These are phyloP conservation scores for Serendipita sp. DNA, from an alignment of 768 basidiomycete genomes.

Conservation along the genomic window DNA sequence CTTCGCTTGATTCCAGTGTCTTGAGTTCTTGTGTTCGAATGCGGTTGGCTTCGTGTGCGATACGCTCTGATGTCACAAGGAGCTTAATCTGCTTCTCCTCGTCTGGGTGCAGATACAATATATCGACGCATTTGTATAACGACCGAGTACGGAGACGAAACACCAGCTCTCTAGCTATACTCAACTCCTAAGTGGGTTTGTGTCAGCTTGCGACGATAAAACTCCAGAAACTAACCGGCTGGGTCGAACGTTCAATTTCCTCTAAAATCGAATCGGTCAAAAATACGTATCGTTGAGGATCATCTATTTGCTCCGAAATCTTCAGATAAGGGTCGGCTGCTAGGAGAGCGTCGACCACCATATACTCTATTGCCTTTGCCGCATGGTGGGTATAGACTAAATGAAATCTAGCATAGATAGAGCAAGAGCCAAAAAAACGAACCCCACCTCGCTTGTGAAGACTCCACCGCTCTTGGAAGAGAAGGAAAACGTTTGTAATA, in stretches of 20 bases:
- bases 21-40: conserved; percentile 9
- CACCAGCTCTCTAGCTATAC: conserved; percentile 40
- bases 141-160: conserved; percentile 45
- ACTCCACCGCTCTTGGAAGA: conserved; percentile 58
- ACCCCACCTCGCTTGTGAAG: conserved; percentile 74
- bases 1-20: not conserved
- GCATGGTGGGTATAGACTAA: conserved; percentile 2
- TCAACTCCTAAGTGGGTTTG: conserved; percentile 35
- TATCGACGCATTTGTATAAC: conserved; percentile 56
- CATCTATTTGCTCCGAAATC: conserved; percentile 37
- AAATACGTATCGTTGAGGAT: conserved; percentile 44
- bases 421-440: not conserved
- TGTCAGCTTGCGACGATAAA: not conserved
- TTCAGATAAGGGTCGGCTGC: conserved; percentile 48
- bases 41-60: conserved; percentile 30
- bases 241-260: conserved; percentile 38
- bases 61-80: conserved; percentile 24
- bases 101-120: conserved; percentile 30
- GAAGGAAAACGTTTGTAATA: conserved; percentile 54
- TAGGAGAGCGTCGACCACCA: conserved; percentile 69
- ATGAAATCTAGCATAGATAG: not conserved
- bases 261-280: conserved; percentile 55
- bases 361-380: conserved; percentile 69
- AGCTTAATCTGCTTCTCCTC: conserved; percentile 14
- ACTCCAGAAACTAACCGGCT: conserved; percentile 26